Evolutionary conservation across 352 stramenopile species (phyloP).

Genomic region (Phytophthora ramorum): DNA sequence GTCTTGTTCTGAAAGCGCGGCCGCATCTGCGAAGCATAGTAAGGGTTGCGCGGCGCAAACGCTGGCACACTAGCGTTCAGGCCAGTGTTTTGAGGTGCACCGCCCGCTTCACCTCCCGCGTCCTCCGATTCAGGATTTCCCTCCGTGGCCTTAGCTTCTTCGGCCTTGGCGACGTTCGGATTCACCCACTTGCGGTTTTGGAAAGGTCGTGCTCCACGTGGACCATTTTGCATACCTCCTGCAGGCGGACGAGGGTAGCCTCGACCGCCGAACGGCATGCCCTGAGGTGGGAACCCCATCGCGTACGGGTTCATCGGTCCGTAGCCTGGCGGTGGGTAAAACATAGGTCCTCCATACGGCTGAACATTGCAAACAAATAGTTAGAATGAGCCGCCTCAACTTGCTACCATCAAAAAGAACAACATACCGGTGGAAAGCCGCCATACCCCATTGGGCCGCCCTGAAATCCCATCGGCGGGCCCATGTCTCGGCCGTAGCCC

Average conservation of each 20-base stretch:
- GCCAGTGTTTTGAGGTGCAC: conserved; percentile 12
- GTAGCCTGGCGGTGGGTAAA: conserved; percentile 71
- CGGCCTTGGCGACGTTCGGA: conserved; percentile 70
- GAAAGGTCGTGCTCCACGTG: conserved; percentile 63
- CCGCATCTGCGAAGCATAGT: conserved; percentile 74
- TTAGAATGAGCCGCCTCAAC: conserved; percentile 16
- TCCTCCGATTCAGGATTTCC: conserved; percentile 28
- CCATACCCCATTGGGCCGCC: conserved; percentile 73
- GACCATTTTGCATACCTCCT: conserved; percentile 35
- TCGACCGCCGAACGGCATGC: conserved; percentile 49
- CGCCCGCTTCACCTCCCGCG: conserved; percentile 15
- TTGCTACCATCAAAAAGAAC: background rate
- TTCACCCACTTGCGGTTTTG: conserved; percentile 90
- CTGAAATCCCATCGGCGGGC: conserved; percentile 59
- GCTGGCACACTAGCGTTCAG: conserved; percentile 45
- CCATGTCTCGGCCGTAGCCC: conserved; percentile 41
- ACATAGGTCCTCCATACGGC: conserved; percentile 79
- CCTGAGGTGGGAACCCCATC: conserved; percentile 77
- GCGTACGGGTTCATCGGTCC: conserved; percentile 70
- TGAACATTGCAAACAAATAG: conserved; percentile 24
- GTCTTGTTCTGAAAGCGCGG: conserved; percentile 91
- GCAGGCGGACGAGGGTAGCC: conserved; percentile 34
- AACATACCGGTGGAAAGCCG: conserved; percentile 64
- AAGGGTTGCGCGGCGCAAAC: conserved; percentile 71
- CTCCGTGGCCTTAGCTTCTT: conserved; percentile 41